Conservation (phyloP, 2,329 filamentous ascomycete species). For the Sphaerulina musiva region DNA sequence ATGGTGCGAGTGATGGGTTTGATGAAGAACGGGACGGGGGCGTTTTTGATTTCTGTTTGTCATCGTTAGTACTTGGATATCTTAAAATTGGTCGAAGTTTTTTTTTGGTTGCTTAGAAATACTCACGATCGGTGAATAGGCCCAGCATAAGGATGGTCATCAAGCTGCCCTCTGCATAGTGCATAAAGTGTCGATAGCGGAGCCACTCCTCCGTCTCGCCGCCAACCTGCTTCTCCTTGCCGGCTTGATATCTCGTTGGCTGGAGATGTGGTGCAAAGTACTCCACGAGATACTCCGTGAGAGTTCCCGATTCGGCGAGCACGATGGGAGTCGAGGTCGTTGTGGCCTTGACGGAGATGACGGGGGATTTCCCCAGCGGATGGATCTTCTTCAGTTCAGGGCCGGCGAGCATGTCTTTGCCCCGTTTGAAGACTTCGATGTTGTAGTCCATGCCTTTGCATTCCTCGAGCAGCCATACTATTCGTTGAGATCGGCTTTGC, state of each 20-base stretch:
- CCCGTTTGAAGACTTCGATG: conserved; percentile 70
- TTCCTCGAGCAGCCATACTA: conserved; percentile 81
- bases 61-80: background rate
- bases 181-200: conserved; percentile 63
- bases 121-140: conserved; percentile 54
- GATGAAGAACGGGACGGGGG: conserved; percentile 62
- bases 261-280: conserved; percentile 51
- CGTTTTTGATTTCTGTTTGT: conserved; percentile 35
- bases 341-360: conserved; percentile 58
- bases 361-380: conserved; percentile 78
- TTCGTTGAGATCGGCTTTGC: conserved; percentile 72
- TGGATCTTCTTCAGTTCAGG: conserved; percentile 70
- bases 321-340: conserved; percentile 47
- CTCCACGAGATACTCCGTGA: conserved; percentile 75
- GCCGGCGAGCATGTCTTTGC: conserved; percentile 60
- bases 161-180: conserved; percentile 78
- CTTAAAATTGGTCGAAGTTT: background rate
- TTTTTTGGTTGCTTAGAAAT: too few species aligned
- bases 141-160: conserved; percentile 64
- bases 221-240: conserved; percentile 50
- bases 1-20: conserved; percentile 56
- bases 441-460: conserved; percentile 67
- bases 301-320: conserved; percentile 74
- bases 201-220: conserved; percentile 56
- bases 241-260: conserved; percentile 48